A percentile compares a stretch with the other conserved stretches of the same genome.
phyloP scores from a whole-genome alignment of 202 grass and related monocot genomes.

The Carex arenaria region DNA sequence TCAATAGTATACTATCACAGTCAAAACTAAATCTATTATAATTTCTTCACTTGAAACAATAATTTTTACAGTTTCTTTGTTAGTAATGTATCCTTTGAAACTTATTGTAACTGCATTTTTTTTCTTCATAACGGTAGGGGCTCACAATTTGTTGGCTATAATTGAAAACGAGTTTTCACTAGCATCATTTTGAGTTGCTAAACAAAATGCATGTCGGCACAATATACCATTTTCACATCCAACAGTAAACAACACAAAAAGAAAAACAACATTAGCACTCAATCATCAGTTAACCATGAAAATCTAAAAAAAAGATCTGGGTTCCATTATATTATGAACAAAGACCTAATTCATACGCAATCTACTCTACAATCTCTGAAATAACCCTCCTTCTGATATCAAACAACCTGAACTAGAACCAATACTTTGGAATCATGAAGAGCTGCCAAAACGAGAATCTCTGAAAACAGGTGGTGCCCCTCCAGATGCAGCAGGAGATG shows the following conservation, averaged over 20 bases:
- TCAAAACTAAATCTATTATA: too few relatives aligned
- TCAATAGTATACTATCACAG: too few relatives aligned
- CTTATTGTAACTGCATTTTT: not conserved
- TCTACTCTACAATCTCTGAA: not conserved
- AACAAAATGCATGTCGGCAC: not conserved
- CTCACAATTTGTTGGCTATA: not conserved
- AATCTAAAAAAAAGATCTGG: not conserved
- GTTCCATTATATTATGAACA: not conserved
- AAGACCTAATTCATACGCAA: not conserved
- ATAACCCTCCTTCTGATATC: not conserved
- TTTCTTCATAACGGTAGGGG: not conserved
- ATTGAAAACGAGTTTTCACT: not conserved
- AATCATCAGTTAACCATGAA: not conserved
- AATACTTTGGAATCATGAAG: slow-evolving; percentile 26
- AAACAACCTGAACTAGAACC: not conserved
- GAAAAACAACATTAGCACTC: not conserved
- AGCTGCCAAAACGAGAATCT: slow-evolving; percentile 47
- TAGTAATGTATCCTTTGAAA: not conserved
- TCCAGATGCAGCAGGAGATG: slow-evolving; percentile 73
- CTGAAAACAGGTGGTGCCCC: slow-evolving; percentile 59
- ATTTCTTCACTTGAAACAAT: not conserved
- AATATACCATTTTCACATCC: not conserved
- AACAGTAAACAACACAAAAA: not conserved
- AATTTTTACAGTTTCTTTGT: not conserved
- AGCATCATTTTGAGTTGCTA: not conserved